A percentile compares a stretch with the other conserved stretches of the same genome.
Conservation (phyloP, 2,329 filamentous ascomycete genomes). For the Aspergillus clavatus region DNA sequence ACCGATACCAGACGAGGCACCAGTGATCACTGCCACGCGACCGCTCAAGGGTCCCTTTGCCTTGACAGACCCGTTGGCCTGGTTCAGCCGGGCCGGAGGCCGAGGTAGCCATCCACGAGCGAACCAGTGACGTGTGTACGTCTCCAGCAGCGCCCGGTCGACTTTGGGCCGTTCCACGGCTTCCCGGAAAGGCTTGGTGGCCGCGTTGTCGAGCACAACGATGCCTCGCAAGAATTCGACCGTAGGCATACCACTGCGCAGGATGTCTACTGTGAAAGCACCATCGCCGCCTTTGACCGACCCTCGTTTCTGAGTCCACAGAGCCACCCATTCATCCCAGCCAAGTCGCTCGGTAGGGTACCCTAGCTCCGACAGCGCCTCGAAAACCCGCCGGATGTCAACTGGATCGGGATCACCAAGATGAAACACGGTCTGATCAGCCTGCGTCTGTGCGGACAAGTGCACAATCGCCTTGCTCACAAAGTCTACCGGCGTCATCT, state of each 20-base stretch:
- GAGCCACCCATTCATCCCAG: constrained; percentile 69
- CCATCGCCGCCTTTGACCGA: constrained; percentile 61
- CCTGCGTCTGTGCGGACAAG: constrained; percentile 59
- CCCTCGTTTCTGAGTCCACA: constrained; percentile 69
- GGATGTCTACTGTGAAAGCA: constrained; percentile 71
- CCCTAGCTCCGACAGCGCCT: constrained; percentile 60
- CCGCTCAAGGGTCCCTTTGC: constrained; percentile 59
- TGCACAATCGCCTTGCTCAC: constrained; percentile 70
- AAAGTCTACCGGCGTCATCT: constrained; percentile 82
- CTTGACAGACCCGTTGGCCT: constrained; percentile 42
- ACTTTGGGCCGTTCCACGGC: constrained; percentile 63
- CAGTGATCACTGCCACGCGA: constrained; percentile 70
- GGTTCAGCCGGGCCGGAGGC: constrained; percentile 52
- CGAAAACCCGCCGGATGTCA: constrained; percentile 61
- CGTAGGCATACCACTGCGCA: constrained; percentile 74
- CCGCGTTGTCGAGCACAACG: constrained; percentile 67
- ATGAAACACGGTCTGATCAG: constrained; percentile 64
- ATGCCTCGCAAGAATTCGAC: constrained; percentile 66
- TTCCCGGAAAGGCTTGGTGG: constrained; percentile 57
- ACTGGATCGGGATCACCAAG: constrained; percentile 69
- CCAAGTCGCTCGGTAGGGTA: constrained; percentile 62
- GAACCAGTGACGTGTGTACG: constrained; percentile 75
- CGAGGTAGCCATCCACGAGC: constrained; percentile 69
- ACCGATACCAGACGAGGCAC: constrained; percentile 74
- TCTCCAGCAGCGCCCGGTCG: constrained; percentile 65